phyloP scores from a whole-genome alignment of 179 eudicot species.

The Nepenthes alata region DNA sequence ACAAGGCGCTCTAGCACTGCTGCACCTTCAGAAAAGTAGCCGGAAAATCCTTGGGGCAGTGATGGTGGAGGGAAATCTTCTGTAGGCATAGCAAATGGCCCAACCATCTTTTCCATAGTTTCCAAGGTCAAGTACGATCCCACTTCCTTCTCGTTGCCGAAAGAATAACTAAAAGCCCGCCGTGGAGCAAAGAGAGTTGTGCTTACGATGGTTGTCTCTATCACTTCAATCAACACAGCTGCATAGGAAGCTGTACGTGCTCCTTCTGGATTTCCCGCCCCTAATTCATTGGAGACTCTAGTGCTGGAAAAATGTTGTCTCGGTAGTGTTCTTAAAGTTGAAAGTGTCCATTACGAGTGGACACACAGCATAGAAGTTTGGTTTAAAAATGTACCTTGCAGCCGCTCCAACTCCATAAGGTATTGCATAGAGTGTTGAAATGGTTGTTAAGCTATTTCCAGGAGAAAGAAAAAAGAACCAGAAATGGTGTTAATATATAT shows the following conservation, averaged over 20 bases:
- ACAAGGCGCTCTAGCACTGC: too few species aligned
- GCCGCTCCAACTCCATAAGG: constrained; percentile 69
- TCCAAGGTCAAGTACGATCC: background rate
- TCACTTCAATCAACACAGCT: constrained; percentile 31
- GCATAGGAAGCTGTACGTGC: constrained; percentile 49
- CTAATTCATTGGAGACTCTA: constrained; percentile 69
- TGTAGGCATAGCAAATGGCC: too few species aligned
- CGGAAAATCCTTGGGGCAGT: too few species aligned
- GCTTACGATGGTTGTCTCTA: constrained; percentile 34
- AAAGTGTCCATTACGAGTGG: too few species aligned
- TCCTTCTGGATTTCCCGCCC: constrained; percentile 51
- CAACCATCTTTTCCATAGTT: too few species aligned
- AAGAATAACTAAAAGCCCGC: constrained; percentile 44
- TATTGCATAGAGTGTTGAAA: constrained; percentile 46
- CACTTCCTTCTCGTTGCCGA: constrained; percentile 63
- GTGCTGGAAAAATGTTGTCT: constrained; percentile 29
- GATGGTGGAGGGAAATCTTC: too few species aligned
- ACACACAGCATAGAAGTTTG: background rate
- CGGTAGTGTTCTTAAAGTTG: background rate
- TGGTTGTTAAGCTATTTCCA: constrained; percentile 42
- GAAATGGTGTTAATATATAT: background rate
- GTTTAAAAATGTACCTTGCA: constrained; percentile 36
- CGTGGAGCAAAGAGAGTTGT: constrained; percentile 30
- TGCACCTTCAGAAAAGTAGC: too few species aligned
- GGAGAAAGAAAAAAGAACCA: background rate